Base-by-base conservation (phyloP, 257 asterid species). In the Craterostigma plantagineum region DNA sequence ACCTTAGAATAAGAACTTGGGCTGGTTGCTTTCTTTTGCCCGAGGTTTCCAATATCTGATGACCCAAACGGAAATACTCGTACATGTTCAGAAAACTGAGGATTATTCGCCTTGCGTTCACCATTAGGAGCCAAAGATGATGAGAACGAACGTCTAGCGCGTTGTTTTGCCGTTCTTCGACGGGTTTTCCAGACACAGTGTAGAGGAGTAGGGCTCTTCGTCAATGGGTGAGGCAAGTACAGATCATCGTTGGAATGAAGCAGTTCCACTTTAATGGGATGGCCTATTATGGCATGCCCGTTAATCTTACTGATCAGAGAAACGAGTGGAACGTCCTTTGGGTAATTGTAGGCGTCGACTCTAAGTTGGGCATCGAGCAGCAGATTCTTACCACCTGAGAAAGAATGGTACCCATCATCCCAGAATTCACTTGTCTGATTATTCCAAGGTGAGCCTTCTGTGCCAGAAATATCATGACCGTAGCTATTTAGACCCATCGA, bases 211-310 rank as follows among this genome's bases (percentile, higher is more conserved):
- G 69, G 79, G 48, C 62, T 60, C 27, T n/a, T n/a, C n/a, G 66
- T 81, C 43, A 55, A 53, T 33, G 60, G 52, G 48, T 73, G 87
- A 10, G 77, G 70, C 46, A 35, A 50, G 43, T 62, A 56, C 42
- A 66, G 63, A 54, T 66, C 84, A 13, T 58, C 38, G 35, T 67
- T 55, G 16, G 62, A 53, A 40, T 75, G 94, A 18, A 83, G 75
- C 49, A 63, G 61, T 71, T 90, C 99, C 10, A 77, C 48, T 71
- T 69, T 81, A 66, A 79, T 54, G 5, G 94, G 95, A 42, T 90
- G 94, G 43, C 99, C 99, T 16, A 90, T 49, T 42, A 90, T 77
- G 4, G 99, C 90, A 54, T 77, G 91, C 16, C 95, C 99, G 34
- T 75, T 83, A 43, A 77, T 36, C 70, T 76, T 79, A 48, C 99